Base-by-base conservation (phyloP, 1,284 basidiomycete genomes). In the Ganoderma resinaceum region DNA sequence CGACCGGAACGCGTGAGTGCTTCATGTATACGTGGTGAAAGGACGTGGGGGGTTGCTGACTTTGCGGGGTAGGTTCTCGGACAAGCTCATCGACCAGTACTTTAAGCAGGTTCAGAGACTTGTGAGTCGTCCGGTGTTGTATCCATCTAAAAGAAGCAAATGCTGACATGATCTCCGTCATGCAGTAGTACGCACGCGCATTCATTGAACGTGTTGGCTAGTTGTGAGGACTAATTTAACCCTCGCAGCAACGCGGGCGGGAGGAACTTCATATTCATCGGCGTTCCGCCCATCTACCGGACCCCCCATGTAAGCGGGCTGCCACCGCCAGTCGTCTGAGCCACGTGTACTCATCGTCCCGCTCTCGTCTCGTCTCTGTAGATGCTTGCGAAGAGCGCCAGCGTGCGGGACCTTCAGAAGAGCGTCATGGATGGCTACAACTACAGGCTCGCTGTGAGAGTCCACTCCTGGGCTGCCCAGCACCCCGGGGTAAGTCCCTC, bases 211-310 rank as follows among this genome's bases (percentile, higher is more conserved):
- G 4, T 38, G 3, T 20, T 8, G n/a, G 14, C 23, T 26, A 5
- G 23, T 37, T 62, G n/a, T n/a, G n/a, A n/a, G n/a, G 46, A 63
- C 60, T 58, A 7, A 58, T 18, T n/a, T 8, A 49, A 23, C 37
- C 16, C n/a, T 14, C 46, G 16, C 65, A 80, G 84, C 75, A 75
- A 80, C 35, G 81, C 77, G n/a, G 88, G 88, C 29, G 87, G 81
- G 3, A 79, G 87, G 55, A 87, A 88, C 76, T 89, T 89, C 82
- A 81, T 89, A 59, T 90, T 88, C 76, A 79, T 86, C 68, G 88
- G 85, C 67, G 87, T 90, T 14, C 88, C 88, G 2, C 86, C 87
- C 0, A 80, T 87, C 40, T 82, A 87, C 65, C 81, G 87, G 14
- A 85, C 84, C 1, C 88, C 87, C 5, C 71, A 85, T 76, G 87